Evolutionary conservation across 345 rosid genomes (phyloP).

Genomic region (Corchorus olitorius): DNA sequence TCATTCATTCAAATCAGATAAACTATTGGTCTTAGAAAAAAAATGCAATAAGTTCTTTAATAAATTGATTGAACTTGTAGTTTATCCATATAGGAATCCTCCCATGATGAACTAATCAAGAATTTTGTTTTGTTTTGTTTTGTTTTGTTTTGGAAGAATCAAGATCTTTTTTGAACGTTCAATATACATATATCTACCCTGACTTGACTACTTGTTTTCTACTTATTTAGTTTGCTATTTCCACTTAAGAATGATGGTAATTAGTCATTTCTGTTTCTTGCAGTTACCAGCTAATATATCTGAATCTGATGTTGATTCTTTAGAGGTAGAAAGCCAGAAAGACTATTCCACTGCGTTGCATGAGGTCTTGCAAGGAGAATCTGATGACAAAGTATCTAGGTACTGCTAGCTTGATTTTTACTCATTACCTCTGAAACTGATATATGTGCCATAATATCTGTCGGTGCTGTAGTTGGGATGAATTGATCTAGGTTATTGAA

Average conservation of each 20-base stretch:
- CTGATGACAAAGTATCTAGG: conserved; percentile 61
- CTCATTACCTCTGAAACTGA: conserved; percentile 13
- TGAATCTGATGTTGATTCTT: conserved; percentile 52
- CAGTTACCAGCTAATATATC: conserved; percentile 79
- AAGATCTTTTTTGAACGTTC: too few species aligned
- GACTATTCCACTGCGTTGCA: conserved; percentile 50
- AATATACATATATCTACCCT: not conserved
- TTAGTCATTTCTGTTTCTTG: conserved; percentile 36
- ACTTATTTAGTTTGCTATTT: not conserved
- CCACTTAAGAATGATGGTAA: conserved; percentile 7
- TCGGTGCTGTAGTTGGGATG: conserved; percentile 11
- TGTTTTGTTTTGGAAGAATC: too few species aligned
- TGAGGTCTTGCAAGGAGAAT: conserved; percentile 62
- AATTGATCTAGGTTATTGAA: not conserved
- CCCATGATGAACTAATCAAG: not conserved
- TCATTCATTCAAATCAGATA: too few species aligned
- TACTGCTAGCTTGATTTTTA: conserved; percentile 31
- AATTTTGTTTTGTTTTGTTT: not conserved
- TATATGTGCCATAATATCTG: not conserved
- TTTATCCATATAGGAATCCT: not conserved
- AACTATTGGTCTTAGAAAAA: too few species aligned
- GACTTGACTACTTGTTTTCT: not conserved
- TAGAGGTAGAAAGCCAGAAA: conserved; percentile 64
- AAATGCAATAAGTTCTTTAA: not conserved
- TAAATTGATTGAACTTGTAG: not conserved